Conservation (phyloP, 208 protist genomes). For the Acanthamoeba castellanii region DNA sequence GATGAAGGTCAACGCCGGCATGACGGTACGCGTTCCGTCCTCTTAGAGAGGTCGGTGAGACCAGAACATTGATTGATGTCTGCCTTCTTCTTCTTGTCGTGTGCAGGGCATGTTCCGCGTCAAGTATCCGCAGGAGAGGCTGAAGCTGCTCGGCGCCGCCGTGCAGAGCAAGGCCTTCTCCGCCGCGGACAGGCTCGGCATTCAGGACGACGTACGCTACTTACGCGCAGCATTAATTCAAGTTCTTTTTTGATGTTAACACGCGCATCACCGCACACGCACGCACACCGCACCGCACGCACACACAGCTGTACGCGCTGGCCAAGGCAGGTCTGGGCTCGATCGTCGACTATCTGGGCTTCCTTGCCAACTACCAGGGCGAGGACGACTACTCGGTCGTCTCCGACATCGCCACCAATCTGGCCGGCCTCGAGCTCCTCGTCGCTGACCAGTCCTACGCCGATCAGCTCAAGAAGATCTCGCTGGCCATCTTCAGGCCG, state of each 20-base stretch:
- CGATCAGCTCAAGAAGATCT: background rate
- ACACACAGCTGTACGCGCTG: constrained; percentile 20
- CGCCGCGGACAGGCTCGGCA: constrained; percentile 40
- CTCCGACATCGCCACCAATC: constrained; percentile 23
- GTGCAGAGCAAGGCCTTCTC: background rate
- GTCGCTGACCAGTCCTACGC: background rate
- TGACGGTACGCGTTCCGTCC: background rate
- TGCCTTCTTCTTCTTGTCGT: too few relatives aligned
- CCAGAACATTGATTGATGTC: background rate
- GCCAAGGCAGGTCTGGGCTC: background rate
- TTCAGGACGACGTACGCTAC: constrained; percentile 32
- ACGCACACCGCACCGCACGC: background rate
- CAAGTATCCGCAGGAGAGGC: constrained; percentile 15
- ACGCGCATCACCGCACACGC: too few relatives aligned
- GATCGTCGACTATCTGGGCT: background rate
- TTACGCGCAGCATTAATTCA: background rate
- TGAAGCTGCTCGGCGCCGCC: background rate
- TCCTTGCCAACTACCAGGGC: background rate
- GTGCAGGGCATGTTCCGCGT: constrained; percentile 37
- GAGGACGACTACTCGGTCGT: constrained; percentile 28
- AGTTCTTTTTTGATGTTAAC: background rate
- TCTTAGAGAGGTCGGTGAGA: background rate
- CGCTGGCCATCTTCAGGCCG: constrained; percentile 1
- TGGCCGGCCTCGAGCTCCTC: background rate
- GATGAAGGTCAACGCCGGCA: constrained; percentile 49